Evolutionary conservation across 768 basidiomycete species (phyloP).

Genomic region (Lanmaoa pseudosensibilis): DNA sequence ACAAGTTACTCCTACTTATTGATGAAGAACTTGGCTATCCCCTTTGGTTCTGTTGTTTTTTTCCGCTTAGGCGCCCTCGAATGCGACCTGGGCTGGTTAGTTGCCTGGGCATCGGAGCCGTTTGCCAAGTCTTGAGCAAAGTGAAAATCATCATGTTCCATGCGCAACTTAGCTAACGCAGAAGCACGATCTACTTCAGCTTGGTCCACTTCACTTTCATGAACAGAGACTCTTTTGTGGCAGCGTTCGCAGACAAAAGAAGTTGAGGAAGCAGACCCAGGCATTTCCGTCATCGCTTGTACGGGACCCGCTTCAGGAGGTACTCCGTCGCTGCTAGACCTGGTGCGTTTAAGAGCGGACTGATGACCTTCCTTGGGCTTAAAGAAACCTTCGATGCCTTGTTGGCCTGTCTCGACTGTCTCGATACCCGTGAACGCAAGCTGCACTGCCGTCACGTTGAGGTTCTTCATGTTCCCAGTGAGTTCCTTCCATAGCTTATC

Average conservation of each 20-base stretch:
- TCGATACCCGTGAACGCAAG: constrained; percentile 81
- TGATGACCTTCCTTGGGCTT: constrained; percentile 33
- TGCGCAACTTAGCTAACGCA: constrained; percentile 43
- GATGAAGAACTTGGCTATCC: constrained; percentile 51
- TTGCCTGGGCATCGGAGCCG: constrained; percentile 25
- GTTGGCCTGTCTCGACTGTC: constrained; percentile 73
- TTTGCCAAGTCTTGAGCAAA: constrained; percentile 76
- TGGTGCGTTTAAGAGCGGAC: constrained; percentile 38
- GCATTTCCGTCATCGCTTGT: background rate
- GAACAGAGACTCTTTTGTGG: constrained; percentile 43
- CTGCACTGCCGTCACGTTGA: constrained; percentile 72
- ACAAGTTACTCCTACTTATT: constrained; percentile 28
- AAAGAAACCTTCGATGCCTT: constrained; percentile 87
- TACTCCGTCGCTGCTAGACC: constrained; percentile 30
- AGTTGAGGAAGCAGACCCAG: constrained; percentile 4
- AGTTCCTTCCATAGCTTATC: constrained; percentile 87
- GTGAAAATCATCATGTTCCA: constrained; percentile 90
- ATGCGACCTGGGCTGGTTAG: constrained; percentile 8
- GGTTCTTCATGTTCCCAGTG: constrained; percentile 50
- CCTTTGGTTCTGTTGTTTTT: constrained; percentile 32
- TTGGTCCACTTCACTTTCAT: constrained; percentile 18
- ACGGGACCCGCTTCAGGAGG: background rate
- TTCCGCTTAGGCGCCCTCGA: constrained; percentile 31
- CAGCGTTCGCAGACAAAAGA: constrained; percentile 65
- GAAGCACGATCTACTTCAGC: constrained; percentile 29